phyloP scores from a whole-genome alignment of 108 stramenopile genomes.

The Pseudonitzschia delicatissima region DNA sequence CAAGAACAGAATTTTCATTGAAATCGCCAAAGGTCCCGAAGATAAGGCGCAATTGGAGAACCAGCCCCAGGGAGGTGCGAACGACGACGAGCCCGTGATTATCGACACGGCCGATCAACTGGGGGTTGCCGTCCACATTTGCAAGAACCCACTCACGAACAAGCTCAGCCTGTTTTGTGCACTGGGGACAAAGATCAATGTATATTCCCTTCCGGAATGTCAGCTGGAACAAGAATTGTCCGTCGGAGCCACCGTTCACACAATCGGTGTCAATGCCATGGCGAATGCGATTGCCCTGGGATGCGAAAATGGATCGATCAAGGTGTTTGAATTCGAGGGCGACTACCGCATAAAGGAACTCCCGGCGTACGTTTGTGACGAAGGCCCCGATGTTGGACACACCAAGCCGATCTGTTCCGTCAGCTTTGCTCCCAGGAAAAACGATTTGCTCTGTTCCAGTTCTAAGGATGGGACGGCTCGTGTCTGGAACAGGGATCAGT shows the following conservation, averaged over 20 bases:
- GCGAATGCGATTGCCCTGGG: slow-evolving; percentile 56
- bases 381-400: slow-evolving; percentile 44
- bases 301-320: slow-evolving; percentile 70
- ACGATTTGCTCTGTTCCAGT: slow-evolving; percentile 39
- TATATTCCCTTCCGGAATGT: slow-evolving; percentile 32
- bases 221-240: slow-evolving; percentile 19
- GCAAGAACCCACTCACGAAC: slow-evolving; percentile 36
- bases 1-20: slow-evolving; percentile 44
- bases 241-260: slow-evolving; percentile 40
- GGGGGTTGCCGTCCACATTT: slow-evolving; percentile 38
- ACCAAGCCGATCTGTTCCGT: slow-evolving; percentile 70
- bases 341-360: slow-evolving; percentile 26
- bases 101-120: slow-evolving; percentile 38
- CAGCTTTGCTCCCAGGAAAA: slow-evolving; percentile 48
- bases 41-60: neutral
- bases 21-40: neutral
- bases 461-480: slow-evolving; percentile 86
- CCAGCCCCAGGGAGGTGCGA: slow-evolving; percentile 3
- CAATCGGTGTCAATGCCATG: slow-evolving; percentile 41
- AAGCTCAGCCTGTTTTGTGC: slow-evolving; percentile 36
- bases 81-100: slow-evolving; percentile 24
- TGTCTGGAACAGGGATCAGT: slow-evolving; percentile 47
- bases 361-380: slow-evolving; percentile 28
- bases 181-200: slow-evolving; percentile 33
- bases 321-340: slow-evolving; percentile 42